Conservation (phyloP, 441 rosid genomes). For the Pelargonium myrrhifolium region DNA sequence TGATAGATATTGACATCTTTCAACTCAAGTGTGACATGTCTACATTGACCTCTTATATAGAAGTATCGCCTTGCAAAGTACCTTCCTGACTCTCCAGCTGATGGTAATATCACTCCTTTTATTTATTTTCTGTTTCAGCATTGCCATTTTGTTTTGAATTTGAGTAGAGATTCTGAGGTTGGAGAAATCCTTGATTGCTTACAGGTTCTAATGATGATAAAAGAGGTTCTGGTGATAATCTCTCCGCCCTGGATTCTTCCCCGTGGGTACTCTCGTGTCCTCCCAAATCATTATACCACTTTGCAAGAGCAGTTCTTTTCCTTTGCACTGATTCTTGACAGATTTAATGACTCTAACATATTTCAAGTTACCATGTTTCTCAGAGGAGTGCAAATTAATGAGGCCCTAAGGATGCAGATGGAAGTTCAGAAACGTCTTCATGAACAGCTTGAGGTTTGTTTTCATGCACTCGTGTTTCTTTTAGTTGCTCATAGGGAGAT, state of each 20-base stretch:
- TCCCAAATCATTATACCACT: neutral
- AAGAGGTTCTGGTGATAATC: conserved; percentile 7
- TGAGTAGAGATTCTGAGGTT: conserved; percentile 1
- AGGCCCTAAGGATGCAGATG: conserved; percentile 24
- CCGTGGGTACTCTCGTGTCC: conserved; percentile 1
- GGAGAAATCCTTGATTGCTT: neutral
- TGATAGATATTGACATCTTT: neutral
- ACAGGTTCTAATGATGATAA: conserved; percentile 12
- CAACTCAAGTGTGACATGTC: neutral
- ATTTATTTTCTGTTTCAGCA: neutral
- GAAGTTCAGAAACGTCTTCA: conserved; percentile 28
- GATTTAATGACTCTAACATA: neutral
- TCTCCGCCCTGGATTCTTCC: conserved; percentile 15
- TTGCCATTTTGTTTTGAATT: neutral
- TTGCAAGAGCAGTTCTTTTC: neutral
- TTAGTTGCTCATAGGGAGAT: neutral
- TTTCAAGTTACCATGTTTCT: neutral
- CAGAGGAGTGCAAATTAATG: conserved; percentile 23
- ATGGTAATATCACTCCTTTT: conserved; percentile 17
- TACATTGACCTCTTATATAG: conserved; percentile 6
- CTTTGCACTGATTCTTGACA: neutral
- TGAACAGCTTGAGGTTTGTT: conserved; percentile 24
- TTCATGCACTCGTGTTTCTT: neutral
- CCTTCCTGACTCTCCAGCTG: conserved; percentile 22
- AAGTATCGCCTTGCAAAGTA: conserved; percentile 28